phyloP scores from a whole-genome alignment of 345 rosid species.

The Turritis glabra region DNA sequence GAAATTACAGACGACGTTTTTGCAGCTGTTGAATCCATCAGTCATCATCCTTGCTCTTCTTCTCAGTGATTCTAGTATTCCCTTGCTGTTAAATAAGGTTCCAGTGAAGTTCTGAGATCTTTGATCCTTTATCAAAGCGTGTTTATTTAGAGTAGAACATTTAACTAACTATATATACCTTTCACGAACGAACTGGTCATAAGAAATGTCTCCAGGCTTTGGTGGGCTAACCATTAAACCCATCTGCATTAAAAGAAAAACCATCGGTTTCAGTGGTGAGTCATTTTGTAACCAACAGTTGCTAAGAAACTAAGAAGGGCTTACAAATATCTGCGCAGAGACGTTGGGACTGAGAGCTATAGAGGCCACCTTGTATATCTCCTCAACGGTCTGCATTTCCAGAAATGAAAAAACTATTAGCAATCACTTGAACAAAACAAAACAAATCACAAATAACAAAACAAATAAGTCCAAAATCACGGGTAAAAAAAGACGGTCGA shows the following conservation, averaged over 20 bases:
- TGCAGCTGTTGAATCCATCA: slow-evolving; percentile 98
- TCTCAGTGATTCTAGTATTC: slow-evolving; percentile 85
- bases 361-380: slow-evolving; percentile 94
- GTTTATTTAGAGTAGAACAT: neutral
- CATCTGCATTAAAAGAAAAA: slow-evolving; percentile 50
- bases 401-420: neutral
- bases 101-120: neutral
- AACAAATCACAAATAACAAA: too few relatives aligned
- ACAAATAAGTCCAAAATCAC: too few relatives aligned
- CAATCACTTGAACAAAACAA: too few relatives aligned
- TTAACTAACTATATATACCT: slow-evolving; percentile 52
- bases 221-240: slow-evolving; percentile 96
- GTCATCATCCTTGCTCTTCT: slow-evolving; percentile 94
- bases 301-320: slow-evolving; percentile 25
- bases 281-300: neutral
- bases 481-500: neutral
- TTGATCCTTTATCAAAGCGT: slow-evolving; percentile 8
- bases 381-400: slow-evolving; percentile 79
- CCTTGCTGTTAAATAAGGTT: slow-evolving; percentile 59
- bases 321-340: slow-evolving; percentile 96
- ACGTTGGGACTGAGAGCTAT: slow-evolving; percentile 92
- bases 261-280: neutral
- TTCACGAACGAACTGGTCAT: slow-evolving; percentile 73
- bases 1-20: slow-evolving; percentile 91
- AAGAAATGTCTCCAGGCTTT: slow-evolving; percentile 93